These are phyloP conservation scores for Castanea mollissima DNA, from an alignment of 306 rosid genomes.

Conservation along the genomic window DNA sequence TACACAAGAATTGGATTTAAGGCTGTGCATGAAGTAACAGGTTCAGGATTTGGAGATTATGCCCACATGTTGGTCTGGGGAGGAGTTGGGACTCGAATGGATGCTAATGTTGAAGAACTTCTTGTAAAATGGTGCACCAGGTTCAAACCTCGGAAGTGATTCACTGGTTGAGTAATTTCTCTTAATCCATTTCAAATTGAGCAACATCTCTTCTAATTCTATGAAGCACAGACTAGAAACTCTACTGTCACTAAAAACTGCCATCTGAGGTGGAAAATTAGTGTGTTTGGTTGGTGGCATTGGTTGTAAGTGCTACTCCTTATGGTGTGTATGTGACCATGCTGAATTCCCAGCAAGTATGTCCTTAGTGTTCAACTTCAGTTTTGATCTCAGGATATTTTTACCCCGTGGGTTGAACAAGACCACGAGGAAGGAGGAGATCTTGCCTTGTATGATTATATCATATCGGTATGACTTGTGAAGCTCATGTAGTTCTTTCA, in stretches of 20 bases:
- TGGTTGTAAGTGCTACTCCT: too few species aligned
- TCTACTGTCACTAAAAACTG: not conserved
- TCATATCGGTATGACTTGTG: too few species aligned
- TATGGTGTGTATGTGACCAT: too few species aligned
- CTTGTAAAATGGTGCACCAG: constrained; percentile 77
- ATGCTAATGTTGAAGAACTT: constrained; percentile 63
- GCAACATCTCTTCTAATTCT: not conserved
- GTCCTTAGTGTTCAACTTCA: too few species aligned
- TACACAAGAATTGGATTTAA: constrained; percentile 81
- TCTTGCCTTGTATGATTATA: too few species aligned
- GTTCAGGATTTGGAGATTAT: constrained; percentile 58
- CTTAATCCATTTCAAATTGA: not conserved
- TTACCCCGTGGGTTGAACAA: too few species aligned
- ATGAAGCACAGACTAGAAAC: not conserved
- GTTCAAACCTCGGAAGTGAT: constrained; percentile 44
- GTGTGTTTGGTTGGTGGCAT: too few species aligned
- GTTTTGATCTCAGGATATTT: too few species aligned
- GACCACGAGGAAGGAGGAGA: too few species aligned
- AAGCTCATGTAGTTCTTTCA: too few species aligned
- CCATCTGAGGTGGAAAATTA: too few species aligned
- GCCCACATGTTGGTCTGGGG: constrained; percentile 88
- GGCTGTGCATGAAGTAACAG: constrained; percentile 63
- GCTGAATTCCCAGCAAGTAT: too few species aligned
- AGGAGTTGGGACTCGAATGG: constrained; percentile 86
- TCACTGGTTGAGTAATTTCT: not conserved